Base-by-base conservation (phyloP, 345 rosid species). In the Arabis hirsuta region DNA sequence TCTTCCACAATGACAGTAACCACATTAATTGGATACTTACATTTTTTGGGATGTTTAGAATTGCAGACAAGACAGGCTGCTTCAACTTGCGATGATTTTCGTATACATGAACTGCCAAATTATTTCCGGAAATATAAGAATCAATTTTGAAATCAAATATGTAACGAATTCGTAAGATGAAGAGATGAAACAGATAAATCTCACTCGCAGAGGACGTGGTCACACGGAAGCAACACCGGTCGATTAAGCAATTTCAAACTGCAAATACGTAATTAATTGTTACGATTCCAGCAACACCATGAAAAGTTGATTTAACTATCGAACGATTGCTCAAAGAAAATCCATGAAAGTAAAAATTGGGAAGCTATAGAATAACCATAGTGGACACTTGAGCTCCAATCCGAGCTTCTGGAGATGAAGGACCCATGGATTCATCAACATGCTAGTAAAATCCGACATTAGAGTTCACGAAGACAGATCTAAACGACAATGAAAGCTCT, bases 351-450 rank as follows among this genome's bases (percentile, higher is more conserved):
- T 7, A 31, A 1, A 41, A 29, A 20, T 2, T n/a, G 5, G 4
- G 7, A 3, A 41, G 44, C 14, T 4, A 36, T 8, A 9, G 44
- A 74, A 85, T 12, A 76, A 93, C 98, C 98, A 93, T 65, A 87
- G 84, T 57, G 97, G 91, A 56, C 98, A 93, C 43, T 89, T 90
- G 74, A 90, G 96, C 71, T 93, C 97, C 16, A 93, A 90, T 50
- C 76, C 90, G 65, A 93, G 76, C 61, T 90, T 93, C 74, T 89
- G 94, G 45, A 93, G 82, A 77, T 89, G 88, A 56, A 90, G 94
- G 65, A 83, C 73, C 87, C 90, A 89, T 19, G 98, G 94, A 58
- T 87, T 85, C 72, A 85, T 74, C 46, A 80, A 54, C 55, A 81
- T 78, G 41, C 52, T 73, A 38, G 50, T 8, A 3, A 78, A 72